Percentiles rank a stretch among this genome's conserved stretches.
phyloP scores from a whole-genome alignment of 2,329 filamentous ascomycete genomes.

The Talaromyces sp. region DNA sequence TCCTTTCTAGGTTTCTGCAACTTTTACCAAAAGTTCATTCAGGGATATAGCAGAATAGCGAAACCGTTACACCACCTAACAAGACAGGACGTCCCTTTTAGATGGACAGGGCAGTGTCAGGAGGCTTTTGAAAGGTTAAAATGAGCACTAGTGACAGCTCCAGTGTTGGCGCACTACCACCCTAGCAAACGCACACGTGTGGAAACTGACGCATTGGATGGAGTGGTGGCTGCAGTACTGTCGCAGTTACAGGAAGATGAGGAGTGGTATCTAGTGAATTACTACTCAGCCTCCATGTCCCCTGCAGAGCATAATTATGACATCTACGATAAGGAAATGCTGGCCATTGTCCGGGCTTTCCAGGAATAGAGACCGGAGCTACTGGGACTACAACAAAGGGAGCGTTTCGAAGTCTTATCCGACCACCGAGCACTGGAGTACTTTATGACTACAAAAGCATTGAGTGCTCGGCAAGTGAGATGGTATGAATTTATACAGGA shows the following conservation, averaged over 20 bases:
- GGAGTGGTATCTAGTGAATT: not conserved
- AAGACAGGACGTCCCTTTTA: not conserved
- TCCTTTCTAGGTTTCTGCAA: constrained; percentile 23
- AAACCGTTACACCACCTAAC: not conserved
- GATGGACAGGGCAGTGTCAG: not conserved
- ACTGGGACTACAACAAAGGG: not conserved
- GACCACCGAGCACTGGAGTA: not conserved
- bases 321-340: not conserved
- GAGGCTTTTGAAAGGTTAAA: not conserved
- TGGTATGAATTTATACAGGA: not conserved
- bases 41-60: not conserved
- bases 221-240: not conserved
- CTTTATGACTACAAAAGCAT: not conserved
- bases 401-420: not conserved
- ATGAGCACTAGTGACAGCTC: not conserved
- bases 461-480: not conserved
- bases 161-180: not conserved
- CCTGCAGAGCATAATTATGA: not conserved
- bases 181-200: not conserved
- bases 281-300: not conserved
- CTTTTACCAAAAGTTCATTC: constrained; percentile 21
- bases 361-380: not conserved
- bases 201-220: constrained; percentile 1
- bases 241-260: not conserved
- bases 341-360: not conserved